phyloP scores from a whole-genome alignment of 139 green algal species.

The Coelastrella sp. region DNA sequence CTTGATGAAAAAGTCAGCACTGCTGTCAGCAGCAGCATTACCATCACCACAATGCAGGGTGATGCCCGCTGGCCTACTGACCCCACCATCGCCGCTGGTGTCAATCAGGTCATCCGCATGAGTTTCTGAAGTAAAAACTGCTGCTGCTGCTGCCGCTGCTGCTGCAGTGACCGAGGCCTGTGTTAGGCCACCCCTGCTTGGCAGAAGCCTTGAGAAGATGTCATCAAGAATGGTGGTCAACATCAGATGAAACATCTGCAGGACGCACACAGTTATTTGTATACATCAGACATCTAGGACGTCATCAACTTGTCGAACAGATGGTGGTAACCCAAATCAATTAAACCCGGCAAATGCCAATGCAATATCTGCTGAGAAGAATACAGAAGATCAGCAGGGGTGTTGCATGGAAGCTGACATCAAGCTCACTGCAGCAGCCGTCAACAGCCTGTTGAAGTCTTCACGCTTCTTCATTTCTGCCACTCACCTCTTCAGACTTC shows the following conservation, averaged over 20 bases:
- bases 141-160: not conserved
- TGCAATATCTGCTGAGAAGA: too few species aligned
- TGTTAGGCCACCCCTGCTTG: not conserved
- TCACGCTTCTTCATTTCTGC: not conserved
- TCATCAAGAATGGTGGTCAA: not conserved
- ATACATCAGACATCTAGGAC: too few species aligned
- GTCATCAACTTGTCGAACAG: too few species aligned
- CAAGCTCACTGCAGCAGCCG: too few species aligned
- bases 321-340: too few species aligned
- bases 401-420: too few species aligned
- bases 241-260: constrained; percentile 37
- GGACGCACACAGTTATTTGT: too few species aligned
- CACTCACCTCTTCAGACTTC: not conserved
- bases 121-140: not conserved
- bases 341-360: too few species aligned
- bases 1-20: not conserved
- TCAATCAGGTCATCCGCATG: not conserved
- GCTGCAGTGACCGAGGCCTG: not conserved
- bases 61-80: not conserved
- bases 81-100: not conserved
- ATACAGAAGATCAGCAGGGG: too few species aligned
- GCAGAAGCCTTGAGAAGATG: not conserved
- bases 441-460: too few species aligned
- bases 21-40: constrained; percentile 18
- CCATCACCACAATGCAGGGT: not conserved